Evolutionary conservation across 805 yeast genomes (phyloP).

Genomic region (Maudiozyma turicensis): DNA sequence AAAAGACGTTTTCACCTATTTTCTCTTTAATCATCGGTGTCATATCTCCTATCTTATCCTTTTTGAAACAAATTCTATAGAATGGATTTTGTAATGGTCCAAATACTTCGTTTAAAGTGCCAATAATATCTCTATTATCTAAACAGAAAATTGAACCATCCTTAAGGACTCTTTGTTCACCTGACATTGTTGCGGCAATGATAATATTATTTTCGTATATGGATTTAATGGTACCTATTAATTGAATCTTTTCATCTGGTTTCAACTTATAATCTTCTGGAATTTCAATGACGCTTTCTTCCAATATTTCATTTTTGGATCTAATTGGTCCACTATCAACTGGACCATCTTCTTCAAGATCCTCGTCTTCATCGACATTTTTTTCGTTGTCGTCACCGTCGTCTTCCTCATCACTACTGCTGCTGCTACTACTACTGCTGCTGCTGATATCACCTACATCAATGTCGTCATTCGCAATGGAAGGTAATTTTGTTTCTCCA

Average conservation of each 20-base stretch:
- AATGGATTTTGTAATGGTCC: conserved; percentile 79
- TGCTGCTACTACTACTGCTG: conserved; percentile 8
- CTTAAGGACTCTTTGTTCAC: conserved; percentile 72
- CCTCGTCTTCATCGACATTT: conserved; percentile 13
- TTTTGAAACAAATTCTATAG: conserved; percentile 58
- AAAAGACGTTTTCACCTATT: conserved; percentile 53
- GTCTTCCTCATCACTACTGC: conserved; percentile 4
- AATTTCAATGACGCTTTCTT: conserved; percentile 56
- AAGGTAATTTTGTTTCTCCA: neutral
- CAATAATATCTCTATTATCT: conserved; percentile 58
- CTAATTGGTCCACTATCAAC: conserved; percentile 52
- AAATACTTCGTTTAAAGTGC: conserved; percentile 78
- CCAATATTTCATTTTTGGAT: conserved; percentile 67
- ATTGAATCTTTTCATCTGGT: conserved; percentile 55
- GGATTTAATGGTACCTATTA: conserved; percentile 58
- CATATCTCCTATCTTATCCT: conserved; percentile 6
- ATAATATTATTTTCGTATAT: conserved; percentile 66
- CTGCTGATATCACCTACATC: conserved; percentile 12
- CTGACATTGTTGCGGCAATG: conserved; percentile 64
- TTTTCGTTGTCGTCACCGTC: conserved; percentile 14
- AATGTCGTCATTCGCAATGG: conserved; percentile 11
- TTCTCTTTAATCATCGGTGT: conserved; percentile 24
- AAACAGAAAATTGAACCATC: conserved; percentile 77
- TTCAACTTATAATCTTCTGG: conserved; percentile 58
- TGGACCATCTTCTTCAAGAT: conserved; percentile 9